These are phyloP conservation scores for Pythium phragmiticola DNA, from an alignment of 352 stramenopile genomes.

Conservation along the genomic window DNA sequence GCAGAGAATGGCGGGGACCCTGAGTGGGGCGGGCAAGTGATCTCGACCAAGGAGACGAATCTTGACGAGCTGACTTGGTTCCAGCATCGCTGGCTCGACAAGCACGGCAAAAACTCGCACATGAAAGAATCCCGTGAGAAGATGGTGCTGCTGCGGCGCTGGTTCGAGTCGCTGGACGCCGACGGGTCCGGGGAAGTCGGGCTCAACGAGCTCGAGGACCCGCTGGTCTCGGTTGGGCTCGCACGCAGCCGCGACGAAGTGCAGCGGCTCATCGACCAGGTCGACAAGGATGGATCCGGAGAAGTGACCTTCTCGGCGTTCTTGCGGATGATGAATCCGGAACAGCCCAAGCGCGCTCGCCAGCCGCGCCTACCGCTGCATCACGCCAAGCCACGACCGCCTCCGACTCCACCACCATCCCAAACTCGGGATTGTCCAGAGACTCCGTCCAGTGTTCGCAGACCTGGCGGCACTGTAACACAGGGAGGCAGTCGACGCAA, in stretches of 20 bases:
- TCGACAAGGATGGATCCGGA: constrained; percentile 61
- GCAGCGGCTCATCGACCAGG: constrained; percentile 63
- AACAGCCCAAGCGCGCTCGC: constrained; percentile 39
- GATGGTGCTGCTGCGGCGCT: constrained; percentile 65
- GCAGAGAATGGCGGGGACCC: constrained; percentile 7
- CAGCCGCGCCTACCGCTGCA: constrained; percentile 39
- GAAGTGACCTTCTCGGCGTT: constrained; percentile 79
- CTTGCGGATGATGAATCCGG: constrained; percentile 62
- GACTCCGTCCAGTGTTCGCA: neutral
- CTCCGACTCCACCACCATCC: neutral
- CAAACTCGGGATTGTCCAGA: neutral
- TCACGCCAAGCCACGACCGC: constrained; percentile 36
- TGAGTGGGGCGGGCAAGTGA: neutral
- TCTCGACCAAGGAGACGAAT: constrained; percentile 34
- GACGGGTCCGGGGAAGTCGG: constrained; percentile 81
- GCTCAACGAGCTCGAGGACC: constrained; percentile 81
- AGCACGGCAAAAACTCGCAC: constrained; percentile 67
- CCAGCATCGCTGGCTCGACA: constrained; percentile 74
- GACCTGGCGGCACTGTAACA: neutral
- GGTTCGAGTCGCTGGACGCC: constrained; percentile 88
- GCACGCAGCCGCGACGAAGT: constrained; percentile 74
- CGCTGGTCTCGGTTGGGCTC: constrained; percentile 86
- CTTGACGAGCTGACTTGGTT: constrained; percentile 72
- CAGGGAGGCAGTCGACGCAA: neutral
- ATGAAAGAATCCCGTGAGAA: constrained; percentile 71